Conservation (phyloP, 2,329 filamentous ascomycete species). For the Xylariaceae sp. region DNA sequence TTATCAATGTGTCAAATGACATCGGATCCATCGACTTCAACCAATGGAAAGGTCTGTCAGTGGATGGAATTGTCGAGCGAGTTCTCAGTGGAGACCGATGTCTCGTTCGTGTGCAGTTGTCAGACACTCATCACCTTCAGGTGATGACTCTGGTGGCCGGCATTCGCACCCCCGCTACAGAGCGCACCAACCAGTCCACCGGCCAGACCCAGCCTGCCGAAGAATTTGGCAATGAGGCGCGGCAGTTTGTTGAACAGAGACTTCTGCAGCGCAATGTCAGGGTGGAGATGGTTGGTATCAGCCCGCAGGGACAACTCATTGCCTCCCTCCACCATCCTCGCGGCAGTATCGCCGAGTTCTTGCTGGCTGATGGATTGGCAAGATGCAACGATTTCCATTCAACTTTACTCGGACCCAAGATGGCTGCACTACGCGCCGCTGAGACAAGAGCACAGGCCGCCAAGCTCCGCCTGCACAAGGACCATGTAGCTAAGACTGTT, state of each 20-base stretch:
- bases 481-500: conserved; percentile 66
- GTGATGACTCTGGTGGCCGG: conserved; percentile 86
- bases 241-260: conserved; percentile 78
- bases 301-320: conserved; percentile 86
- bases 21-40: conserved; percentile 74
- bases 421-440: conserved; percentile 77
- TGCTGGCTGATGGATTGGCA: conserved; percentile 83
- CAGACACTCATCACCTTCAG: conserved; percentile 79
- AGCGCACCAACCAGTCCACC: conserved; percentile 65
- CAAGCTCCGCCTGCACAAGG: conserved; percentile 74
- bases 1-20: conserved; percentile 77
- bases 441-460: conserved; percentile 78
- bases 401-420: conserved; percentile 80
- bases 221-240: conserved; percentile 83
- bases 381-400: conserved; percentile 95
- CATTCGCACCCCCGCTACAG: conserved; percentile 83
- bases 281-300: conserved; percentile 77
- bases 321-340: conserved; percentile 80
- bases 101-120: conserved; percentile 73
- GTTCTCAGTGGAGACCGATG: conserved; percentile 88
- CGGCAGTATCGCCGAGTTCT: conserved; percentile 87
- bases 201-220: conserved; percentile 80
- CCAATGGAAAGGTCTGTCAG: conserved; percentile 75
- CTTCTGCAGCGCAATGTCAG: conserved; percentile 82
- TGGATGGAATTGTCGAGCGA: conserved; percentile 84